Evolutionary conservation across 2,329 filamentous ascomycete genomes (phyloP), one percentile per base, ranked within the genome.

Genomic region (Stagonosporopsis cucurbitacearum): DNA sequence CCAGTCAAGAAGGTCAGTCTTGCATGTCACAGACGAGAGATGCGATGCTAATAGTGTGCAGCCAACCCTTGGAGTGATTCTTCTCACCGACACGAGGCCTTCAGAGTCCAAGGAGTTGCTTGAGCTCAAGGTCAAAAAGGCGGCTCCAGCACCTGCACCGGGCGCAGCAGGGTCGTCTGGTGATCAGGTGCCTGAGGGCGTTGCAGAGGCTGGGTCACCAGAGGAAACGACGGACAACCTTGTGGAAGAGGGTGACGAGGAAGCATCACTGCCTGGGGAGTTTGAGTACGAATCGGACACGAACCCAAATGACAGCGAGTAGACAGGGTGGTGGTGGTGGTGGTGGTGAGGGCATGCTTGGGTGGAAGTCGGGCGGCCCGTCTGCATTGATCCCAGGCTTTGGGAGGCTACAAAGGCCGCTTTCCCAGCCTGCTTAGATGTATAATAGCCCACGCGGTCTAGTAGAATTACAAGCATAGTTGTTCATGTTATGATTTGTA

Each of bases 91-190:
- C 74, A 92, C 88, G 13, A 84, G 88, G 63, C 90, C 92, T 0
- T 85, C 87, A 1, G 89, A 96, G 74, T 78, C 87, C 43, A 96
- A 96, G 75, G 81, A 87, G 17, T 83, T 95, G 7, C 84, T 99
- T 43, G 95, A 98, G 75, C 87, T 98, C 76, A 96, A 96, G 80
- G 86, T 96, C 37, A 95, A 93, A 83, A 96, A 96, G 72, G 78
- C 83, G 60, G 73, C 78, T 6, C 77, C 81, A 11, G 70, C 77
- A 20, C 74, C 80, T 12, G 68, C 77, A n/a, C 74, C 81, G 66
- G 74, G 80, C 56, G 67, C 78, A 69, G 60, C 75, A 42, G 74
- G 73, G 6, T 69, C 73, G n/a, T 71, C 67, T 6, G 60, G 66
- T 20, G 74, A 73, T 19, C 62, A 70, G 44, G 68, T 64, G 33